phyloP scores from a whole-genome alignment of 495 filamentous ascomycete species.

The Glarea lozoyensis region DNA sequence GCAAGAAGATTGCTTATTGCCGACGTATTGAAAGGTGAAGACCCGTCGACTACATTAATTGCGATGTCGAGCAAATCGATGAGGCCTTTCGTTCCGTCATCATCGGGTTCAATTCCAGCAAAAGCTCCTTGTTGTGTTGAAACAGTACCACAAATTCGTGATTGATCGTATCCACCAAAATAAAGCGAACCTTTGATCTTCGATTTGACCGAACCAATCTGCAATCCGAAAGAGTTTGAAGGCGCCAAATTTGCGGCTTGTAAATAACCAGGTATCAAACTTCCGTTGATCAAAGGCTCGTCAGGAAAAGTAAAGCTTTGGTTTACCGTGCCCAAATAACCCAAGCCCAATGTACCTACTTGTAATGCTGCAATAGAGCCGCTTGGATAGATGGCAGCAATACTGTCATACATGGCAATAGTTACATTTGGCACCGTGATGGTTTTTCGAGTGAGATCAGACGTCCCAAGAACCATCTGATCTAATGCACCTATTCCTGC shows the following conservation, averaged over 20 bases:
- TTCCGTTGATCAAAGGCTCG: conserved; percentile 16
- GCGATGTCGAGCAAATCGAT: conserved; percentile 26
- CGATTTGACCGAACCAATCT: conserved; percentile 39
- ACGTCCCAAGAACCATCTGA: not conserved
- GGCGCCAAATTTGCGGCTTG: conserved; percentile 3
- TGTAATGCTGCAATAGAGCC: conserved; percentile 25
- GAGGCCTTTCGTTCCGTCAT: not conserved
- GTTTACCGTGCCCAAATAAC: conserved; percentile 21
- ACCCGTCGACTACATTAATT: conserved; percentile 25
- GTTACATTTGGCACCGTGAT: not conserved
- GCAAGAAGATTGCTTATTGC: conserved; percentile 28
- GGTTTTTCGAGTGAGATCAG: not conserved
- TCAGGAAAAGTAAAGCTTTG: conserved; percentile 10
- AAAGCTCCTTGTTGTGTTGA: not conserved
- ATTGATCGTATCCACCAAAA: conserved; percentile 44
- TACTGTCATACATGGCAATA: not conserved
- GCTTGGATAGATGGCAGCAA: conserved; percentile 11
- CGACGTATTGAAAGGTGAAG: conserved; percentile 23
- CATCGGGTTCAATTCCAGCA: conserved; percentile 8
- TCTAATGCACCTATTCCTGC: not conserved
- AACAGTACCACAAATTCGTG: conserved; percentile 11
- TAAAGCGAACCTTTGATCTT: conserved; percentile 32
- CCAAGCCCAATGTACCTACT: conserved; percentile 26
- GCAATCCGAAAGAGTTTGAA: conserved; percentile 42
- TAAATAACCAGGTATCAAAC: conserved; percentile 25